A percentile compares a stretch with the other conserved stretches of the same genome.
phyloP scores from a whole-genome alignment of 805 yeast species.

The Ogataea henricii region DNA sequence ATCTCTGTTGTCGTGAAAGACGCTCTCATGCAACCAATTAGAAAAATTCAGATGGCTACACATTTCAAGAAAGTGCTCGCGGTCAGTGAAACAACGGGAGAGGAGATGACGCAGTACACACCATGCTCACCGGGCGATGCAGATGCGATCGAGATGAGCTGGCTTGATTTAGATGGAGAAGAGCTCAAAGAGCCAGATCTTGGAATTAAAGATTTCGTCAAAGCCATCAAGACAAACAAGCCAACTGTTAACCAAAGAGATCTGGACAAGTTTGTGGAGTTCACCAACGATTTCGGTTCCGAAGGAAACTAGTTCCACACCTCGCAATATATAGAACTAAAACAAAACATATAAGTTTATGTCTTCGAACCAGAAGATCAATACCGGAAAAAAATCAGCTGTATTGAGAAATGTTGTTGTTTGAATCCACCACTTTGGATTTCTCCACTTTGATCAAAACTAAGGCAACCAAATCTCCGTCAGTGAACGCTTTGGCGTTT shows the following conservation, averaged over 20 bases:
- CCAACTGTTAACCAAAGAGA: slow-evolving; percentile 93
- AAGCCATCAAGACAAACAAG: slow-evolving; percentile 86
- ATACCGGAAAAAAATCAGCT: slow-evolving; percentile 9
- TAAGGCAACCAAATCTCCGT: slow-evolving; percentile 63
- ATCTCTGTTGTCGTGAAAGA: slow-evolving; percentile 95
- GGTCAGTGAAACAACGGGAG: slow-evolving; percentile 40
- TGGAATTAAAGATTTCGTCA: slow-evolving; percentile 87
- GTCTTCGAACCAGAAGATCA: not conserved
- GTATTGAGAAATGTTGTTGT: slow-evolving; percentile 52
- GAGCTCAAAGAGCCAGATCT: slow-evolving; percentile 88
- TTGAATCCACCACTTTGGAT: slow-evolving; percentile 79
- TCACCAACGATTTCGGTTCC: slow-evolving; percentile 94
- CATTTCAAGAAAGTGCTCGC: slow-evolving; percentile 73
- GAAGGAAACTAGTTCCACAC: slow-evolving; percentile 69
- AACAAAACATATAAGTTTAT: slow-evolving; percentile 8
- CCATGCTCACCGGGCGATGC: slow-evolving; percentile 98
- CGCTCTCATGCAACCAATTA: slow-evolving; percentile 96
- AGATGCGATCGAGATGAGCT: slow-evolving; percentile 83
- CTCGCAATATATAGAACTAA: slow-evolving; percentile 3
- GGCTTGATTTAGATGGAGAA: slow-evolving; percentile 90
- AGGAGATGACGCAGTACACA: slow-evolving; percentile 52
- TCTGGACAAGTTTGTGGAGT: slow-evolving; percentile 77
- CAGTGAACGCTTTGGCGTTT: slow-evolving; percentile 68
- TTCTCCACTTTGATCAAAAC: slow-evolving; percentile 63
- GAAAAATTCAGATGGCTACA: slow-evolving; percentile 94